These are phyloP conservation scores for Trichoderma polysporum DNA, from an alignment of 2,329 filamentous ascomycete genomes.

Conservation along the genomic window DNA sequence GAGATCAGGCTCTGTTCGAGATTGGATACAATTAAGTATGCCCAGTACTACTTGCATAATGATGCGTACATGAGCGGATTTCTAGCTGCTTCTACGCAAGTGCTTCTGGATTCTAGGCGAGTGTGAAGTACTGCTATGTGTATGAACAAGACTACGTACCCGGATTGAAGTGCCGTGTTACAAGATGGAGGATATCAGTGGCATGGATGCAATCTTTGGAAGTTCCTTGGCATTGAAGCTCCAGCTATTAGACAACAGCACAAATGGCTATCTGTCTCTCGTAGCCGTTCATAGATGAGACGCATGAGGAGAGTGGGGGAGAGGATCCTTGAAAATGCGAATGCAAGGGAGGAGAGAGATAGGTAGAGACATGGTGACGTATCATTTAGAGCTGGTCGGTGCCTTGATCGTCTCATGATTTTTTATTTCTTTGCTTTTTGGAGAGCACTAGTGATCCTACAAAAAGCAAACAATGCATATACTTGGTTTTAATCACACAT, in stretches of 20 bases:
- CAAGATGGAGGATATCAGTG: neutral
- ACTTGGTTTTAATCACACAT: neutral
- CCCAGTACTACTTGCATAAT: too few relatives aligned
- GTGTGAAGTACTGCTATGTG: too few relatives aligned
- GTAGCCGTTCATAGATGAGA: neutral
- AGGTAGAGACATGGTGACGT: neutral
- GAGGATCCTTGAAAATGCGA: too few relatives aligned
- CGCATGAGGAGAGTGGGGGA: too few relatives aligned
- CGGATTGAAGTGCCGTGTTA: neutral
- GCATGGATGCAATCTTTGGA: neutral
- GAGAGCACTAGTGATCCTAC: neutral
- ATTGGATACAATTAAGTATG: neutral
- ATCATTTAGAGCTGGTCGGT: too few relatives aligned
- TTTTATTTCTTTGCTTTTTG: neutral
- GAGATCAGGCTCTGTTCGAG: neutral
- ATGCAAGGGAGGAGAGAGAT: neutral
- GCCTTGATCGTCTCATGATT: neutral
- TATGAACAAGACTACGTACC: neutral
- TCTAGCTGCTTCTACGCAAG: neutral
- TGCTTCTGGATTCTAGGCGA: neutral
- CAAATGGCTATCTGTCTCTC: neutral
- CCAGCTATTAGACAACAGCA: neutral
- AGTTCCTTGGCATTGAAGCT: neutral
- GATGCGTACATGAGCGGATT: neutral
- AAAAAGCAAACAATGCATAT: neutral